Evolutionary conservation across 2,329 filamentous ascomycete genomes (phyloP), one percentile per base, ranked within the genome.

Genomic region (Orbilia javanica): DNA sequence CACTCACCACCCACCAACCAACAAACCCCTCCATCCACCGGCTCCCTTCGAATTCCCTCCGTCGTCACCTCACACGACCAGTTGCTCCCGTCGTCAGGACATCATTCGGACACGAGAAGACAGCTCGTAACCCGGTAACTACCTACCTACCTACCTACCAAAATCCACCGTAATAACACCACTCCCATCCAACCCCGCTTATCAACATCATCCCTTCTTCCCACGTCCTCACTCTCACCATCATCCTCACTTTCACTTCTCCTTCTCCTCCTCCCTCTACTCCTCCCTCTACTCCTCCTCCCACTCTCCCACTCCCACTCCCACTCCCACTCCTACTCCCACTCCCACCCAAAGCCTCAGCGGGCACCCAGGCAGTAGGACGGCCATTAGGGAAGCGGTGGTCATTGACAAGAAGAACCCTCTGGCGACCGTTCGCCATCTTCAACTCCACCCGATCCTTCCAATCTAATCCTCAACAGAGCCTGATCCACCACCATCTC

Each of bases 51-150:
- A 44, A 15, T 4, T 44, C 46, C 13, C 42, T 11, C 22, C 18
- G n/a, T 6, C 42, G n/a, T 31, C 52, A 57, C 34, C 55, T 60
- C 55, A 60, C 55, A 60, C 55, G 55, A 60, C 55, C 55, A 60
- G 55, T 34, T 42, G 20, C 34, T 42, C 20, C 31, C n/a, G 55
- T 27, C 55, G 55, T 27, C 55, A 60, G 55, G 42, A 60, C 25
- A 20, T 6, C 55, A 42, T 60, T 42, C 34, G 10, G 55, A 13
- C 18, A 57, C 55, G 18, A 20, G 34, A 27, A 27, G 6, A 13
- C 34, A 60, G 55, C 55, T 42, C 34, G 31, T 60, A 11, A 60
- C 27, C 20, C 34, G 13, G 20, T 60, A 13, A 60, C 53, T n/a
- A 18, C 18, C 55, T n/a, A n/a, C n/a, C n/a, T n/a, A n/a, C n/a